phyloP scores from a whole-genome alignment of 1,139 yeast species.

The Debaryomyces robertsiae region DNA sequence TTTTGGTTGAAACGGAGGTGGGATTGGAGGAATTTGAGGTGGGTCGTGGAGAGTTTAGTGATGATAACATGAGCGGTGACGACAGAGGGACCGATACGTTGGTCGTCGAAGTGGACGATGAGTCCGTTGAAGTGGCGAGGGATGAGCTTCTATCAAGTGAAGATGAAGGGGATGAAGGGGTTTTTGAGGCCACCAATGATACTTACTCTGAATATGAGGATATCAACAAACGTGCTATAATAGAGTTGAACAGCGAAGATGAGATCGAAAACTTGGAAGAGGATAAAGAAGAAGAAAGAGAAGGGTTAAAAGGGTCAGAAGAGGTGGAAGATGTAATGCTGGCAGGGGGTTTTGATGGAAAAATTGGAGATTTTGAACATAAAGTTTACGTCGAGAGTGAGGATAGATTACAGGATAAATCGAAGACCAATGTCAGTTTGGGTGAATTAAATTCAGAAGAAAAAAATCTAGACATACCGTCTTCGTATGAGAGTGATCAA shows the following conservation, averaged over 20 bases:
- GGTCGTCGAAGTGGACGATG: slow-evolving; percentile 3
- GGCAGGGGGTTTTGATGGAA: background rate
- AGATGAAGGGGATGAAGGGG: slow-evolving; percentile 32
- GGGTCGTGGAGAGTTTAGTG: background rate
- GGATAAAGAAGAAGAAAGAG: slow-evolving; percentile 5
- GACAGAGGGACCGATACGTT: slow-evolving; percentile 1
- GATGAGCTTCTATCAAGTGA: slow-evolving; percentile 18
- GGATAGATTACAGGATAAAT: background rate
- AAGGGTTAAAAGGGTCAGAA: slow-evolving; percentile 1
- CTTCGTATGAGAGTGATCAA: too few relatives aligned
- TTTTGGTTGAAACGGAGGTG: background rate
- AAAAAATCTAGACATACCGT: background rate
- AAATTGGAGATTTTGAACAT: background rate
- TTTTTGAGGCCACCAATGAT: slow-evolving; percentile 18
- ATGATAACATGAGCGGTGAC: slow-evolving; percentile 4
- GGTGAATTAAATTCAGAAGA: too few relatives aligned
- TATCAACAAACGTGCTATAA: slow-evolving; percentile 18
- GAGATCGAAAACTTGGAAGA: slow-evolving; percentile 20
- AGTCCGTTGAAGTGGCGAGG: slow-evolving; percentile 31
- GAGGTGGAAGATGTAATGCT: slow-evolving; percentile 1
- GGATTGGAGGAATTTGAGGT: slow-evolving; percentile 1
- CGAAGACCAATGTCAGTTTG: too few relatives aligned
- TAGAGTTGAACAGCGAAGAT: slow-evolving; percentile 19
- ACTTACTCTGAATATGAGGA: slow-evolving; percentile 17
- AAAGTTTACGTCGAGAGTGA: background rate